phyloP scores from a whole-genome alignment of 2,329 filamentous ascomycete genomes.

The Colletotrichum cereale region DNA sequence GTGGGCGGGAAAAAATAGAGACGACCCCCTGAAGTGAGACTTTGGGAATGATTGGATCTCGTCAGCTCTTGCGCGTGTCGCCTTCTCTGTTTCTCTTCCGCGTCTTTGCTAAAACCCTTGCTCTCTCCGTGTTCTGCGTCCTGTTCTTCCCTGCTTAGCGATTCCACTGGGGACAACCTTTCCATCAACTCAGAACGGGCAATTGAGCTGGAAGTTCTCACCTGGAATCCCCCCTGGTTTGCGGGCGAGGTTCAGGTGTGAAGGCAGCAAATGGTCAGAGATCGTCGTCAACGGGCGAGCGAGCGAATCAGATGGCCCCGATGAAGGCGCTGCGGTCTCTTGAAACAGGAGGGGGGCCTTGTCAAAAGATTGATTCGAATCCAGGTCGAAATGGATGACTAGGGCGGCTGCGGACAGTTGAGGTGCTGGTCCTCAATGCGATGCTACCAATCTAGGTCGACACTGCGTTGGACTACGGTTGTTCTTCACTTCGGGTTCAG shows the following conservation, averaged over 20 bases:
- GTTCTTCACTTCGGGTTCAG: conserved; percentile 32
- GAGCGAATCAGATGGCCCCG: conserved; percentile 14
- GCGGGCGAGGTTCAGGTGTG: conserved; percentile 2
- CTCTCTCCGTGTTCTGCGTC: conserved; percentile 18
- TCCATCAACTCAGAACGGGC: conserved; percentile 3
- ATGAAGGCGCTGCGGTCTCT: background rate
- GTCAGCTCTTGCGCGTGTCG: conserved; percentile 23
- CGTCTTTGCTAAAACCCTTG: conserved; percentile 1
- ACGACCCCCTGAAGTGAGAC: conserved; percentile 35
- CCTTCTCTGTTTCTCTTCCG: conserved; percentile 9
- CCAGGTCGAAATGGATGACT: background rate
- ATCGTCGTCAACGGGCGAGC: conserved; percentile 26
- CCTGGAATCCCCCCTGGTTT: conserved; percentile 16
- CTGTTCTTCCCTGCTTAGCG: conserved; percentile 19
- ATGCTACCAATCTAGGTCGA: conserved; percentile 14
- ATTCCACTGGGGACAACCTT: conserved; percentile 13
- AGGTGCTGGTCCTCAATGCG: conserved; percentile 23
- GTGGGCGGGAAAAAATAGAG: conserved; percentile 16
- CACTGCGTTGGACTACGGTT: conserved; percentile 18
- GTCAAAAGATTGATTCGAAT: background rate
- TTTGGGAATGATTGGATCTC: conserved; percentile 27
- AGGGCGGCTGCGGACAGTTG: conserved; percentile 12
- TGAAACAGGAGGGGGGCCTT: background rate
- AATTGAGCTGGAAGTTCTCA: conserved; percentile 11
- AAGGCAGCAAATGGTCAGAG: conserved; percentile 23